phyloP scores from a whole-genome alignment of 2,329 filamentous ascomycete species.

The Samsoniella hepiali region DNA sequence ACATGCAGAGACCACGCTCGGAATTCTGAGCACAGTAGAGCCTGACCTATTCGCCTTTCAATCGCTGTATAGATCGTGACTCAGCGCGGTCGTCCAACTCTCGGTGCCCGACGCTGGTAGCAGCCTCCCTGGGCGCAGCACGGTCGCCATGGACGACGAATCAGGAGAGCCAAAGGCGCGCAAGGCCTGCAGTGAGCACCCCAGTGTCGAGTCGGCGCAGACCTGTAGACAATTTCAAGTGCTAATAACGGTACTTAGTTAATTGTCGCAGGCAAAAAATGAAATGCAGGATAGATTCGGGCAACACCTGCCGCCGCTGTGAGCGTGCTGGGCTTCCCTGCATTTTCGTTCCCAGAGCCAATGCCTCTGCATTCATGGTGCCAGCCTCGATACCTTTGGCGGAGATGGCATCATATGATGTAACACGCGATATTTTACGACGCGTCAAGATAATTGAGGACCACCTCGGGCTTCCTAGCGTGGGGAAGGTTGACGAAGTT shows the following conservation, averaged over 20 bases:
- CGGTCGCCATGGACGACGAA: slow-evolving; percentile 16
- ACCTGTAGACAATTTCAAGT: neutral
- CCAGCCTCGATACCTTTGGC: slow-evolving; percentile 8
- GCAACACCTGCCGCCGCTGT: slow-evolving; percentile 34
- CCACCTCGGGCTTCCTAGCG: slow-evolving; percentile 24
- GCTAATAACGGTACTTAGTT: slow-evolving; percentile 21
- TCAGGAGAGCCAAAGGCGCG: slow-evolving; percentile 27
- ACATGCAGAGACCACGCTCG: neutral
- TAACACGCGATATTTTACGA: slow-evolving; percentile 19
- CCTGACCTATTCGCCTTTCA: neutral
- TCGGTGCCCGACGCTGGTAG: neutral
- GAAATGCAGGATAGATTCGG: slow-evolving; percentile 36
- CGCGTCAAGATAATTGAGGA: slow-evolving; percentile 28
- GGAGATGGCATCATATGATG: slow-evolving; percentile 12
- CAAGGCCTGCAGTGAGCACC: slow-evolving; percentile 30
- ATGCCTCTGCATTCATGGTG: slow-evolving; percentile 28
- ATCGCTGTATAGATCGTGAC: neutral
- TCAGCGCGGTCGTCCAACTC: neutral
- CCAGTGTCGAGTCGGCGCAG: neutral
- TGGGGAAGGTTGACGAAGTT: neutral
- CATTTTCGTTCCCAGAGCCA: slow-evolving; percentile 39
- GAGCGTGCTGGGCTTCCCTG: slow-evolving; percentile 35
- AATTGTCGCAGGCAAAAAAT: slow-evolving; percentile 34
- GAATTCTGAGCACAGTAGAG: neutral
- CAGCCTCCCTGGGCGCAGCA: neutral